phyloP scores from a whole-genome alignment of 345 rosid genomes.

The Noccaea caerulescens region DNA sequence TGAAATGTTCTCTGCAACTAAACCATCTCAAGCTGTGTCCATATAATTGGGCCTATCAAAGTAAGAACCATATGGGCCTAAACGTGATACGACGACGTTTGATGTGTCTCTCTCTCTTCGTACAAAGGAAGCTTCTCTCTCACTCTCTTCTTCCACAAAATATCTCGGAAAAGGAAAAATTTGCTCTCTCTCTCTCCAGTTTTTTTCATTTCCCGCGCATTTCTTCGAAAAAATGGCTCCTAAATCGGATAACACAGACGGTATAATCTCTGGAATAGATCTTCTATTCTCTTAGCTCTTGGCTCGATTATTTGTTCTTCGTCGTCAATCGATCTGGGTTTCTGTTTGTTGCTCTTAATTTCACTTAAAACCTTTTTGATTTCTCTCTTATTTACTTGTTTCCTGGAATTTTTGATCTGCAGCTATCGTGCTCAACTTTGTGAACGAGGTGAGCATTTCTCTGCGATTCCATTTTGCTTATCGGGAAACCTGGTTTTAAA shows the following conservation, averaged over 20 bases:
- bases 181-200: neutral
- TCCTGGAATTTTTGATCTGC: constrained; percentile 40
- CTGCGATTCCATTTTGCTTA: neutral
- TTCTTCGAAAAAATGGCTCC: constrained; percentile 66
- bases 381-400: constrained; percentile 19
- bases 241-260: constrained; percentile 72
- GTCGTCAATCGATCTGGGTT: neutral
- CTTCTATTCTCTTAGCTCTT: constrained; percentile 17
- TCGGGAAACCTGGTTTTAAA: neutral
- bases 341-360: neutral
- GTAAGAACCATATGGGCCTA: neutral
- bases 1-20: neutral
- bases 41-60: neutral
- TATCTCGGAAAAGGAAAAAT: neutral
- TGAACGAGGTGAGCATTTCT: constrained; percentile 66
- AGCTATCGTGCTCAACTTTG: constrained; percentile 92
- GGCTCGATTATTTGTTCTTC: constrained; percentile 17
- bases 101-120: neutral
- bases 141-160: constrained; percentile 19
- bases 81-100: neutral
- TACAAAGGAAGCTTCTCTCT: constrained; percentile 27
- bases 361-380: neutral
- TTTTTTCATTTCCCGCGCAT: constrained; percentile 62
- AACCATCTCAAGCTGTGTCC: neutral
- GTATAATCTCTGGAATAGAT: constrained; percentile 39